Base-by-base conservation (phyloP, 1,139 yeast species). In the Zygoascus meyerae region DNA sequence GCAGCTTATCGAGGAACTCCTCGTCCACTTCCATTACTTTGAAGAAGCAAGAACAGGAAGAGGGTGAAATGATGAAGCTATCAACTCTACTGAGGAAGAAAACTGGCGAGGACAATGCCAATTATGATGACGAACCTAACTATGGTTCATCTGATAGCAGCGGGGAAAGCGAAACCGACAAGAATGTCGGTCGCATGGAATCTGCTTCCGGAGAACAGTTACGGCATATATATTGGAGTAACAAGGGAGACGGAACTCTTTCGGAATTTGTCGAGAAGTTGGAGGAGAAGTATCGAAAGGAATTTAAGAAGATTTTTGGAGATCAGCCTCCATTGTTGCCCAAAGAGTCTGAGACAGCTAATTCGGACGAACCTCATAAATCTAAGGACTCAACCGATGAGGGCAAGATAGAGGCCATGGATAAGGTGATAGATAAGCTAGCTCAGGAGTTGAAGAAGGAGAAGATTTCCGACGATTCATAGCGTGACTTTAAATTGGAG, bases 51-150 rank as follows among this genome's bases (percentile, higher is more conserved):
- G 95, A 87, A 59, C 79, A 81, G 53, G 97, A 89, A 64, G 97
- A 89, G 70, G 97, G 96, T 55, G 95, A 86, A 59, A 74, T 87
- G 52, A 95, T 86, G 65, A 80, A 84, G 65, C 79, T 86, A 78
- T 95, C 95, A 12, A 54, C 66, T 9, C 59, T 57, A 42, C 11
- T 29, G 26, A 14, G 35, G 26, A 16, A 28, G 12, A 26, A 30
- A 16, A 29, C 11, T n/a, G 14, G 21, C 31, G 12, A n/a, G 2
- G 14, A 18, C 7, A 6, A 7, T 11, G 34, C 21, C 12, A 10
- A 16, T 34, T 6, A n/a, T 16, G 36, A 34, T 7, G 17, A n/a
- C n/a, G 36, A 34, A 11, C 26, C 26, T 4, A 4, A 5, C 7
- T 4, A 7, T 21, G 21, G 3, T 7, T 6, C 21, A 8, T 14